Base-by-base conservation (phyloP, 345 rosid genomes). In the Hibiscus trionum region DNA sequence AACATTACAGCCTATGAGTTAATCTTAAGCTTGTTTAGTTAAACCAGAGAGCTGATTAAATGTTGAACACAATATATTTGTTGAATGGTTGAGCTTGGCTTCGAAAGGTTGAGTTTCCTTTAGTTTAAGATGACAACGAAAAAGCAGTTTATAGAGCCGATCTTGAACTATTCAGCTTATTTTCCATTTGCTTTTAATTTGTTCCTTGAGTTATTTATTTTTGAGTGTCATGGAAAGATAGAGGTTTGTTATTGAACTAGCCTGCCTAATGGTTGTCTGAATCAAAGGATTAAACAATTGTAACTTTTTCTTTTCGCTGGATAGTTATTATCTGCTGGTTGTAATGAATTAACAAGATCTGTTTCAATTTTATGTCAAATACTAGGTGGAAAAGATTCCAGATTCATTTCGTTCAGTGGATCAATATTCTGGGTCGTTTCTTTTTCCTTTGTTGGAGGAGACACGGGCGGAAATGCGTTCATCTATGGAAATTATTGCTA, bases 371-470 rank as follows among this genome's bases (percentile, higher is more conserved):
- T 1, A n/a, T 24, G 4, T 52, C 15, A 19, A 64, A 35, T 76
- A 0, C n/a, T 26, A 83, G 89, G 84, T 83, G 71, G 63, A 71
- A 7, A 72, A 46, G 66, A 83, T 86, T 37, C 83, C 87, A 1
- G 47, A 60, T 11, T 2, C 67, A 39, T 86, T 86, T 77, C 21
- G 47, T 17, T 82, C 86, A 0, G 70, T 49, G n/a, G 6, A 9
- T 7, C 68, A 66, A 8, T 86, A 83, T 77, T 62, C 80, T 0
- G 14, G 31, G 14, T 77, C 85, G 1, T 86, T 46, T 70, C 35
- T 71, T 11, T 50, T 24, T 52, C 86, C 90, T 11, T 44, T 87
- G 39, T 58, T 84, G 71, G 90, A 87, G 69, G 88, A 87, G 75
- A 83, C 88, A 1, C 60, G 88, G 10, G 78, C 81, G 0, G 69